Conservation (phyloP, 2,329 filamentous ascomycete species). For the Penicillium digitatum region DNA sequence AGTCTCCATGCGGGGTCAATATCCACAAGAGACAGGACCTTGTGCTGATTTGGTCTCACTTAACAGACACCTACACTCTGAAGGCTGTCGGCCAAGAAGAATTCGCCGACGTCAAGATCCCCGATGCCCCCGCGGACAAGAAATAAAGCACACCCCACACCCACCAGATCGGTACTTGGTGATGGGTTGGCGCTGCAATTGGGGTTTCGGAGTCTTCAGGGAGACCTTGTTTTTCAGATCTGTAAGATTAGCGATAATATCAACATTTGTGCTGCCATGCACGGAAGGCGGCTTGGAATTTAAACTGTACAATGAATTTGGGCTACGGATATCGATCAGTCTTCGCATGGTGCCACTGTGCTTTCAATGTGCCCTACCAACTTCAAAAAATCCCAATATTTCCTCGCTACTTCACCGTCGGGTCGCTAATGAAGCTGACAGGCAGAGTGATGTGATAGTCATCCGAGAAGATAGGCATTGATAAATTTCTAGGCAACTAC, state of each 20-base stretch:
- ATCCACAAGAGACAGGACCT: background rate
- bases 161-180: background rate
- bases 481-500: constrained; percentile 4
- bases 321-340: constrained; percentile 10
- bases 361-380: background rate
- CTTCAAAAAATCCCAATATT: background rate
- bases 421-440: background rate
- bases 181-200: background rate
- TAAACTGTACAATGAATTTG: constrained; percentile 12
- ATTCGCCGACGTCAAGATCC: constrained; percentile 91
- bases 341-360: background rate
- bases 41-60: constrained; percentile 1
- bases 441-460: background rate
- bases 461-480: background rate
- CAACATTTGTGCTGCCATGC: constrained; percentile 15
- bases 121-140: constrained; percentile 58
- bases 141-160: constrained; percentile 20
- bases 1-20: background rate
- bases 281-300: constrained; percentile 14
- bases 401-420: background rate
- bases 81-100: constrained; percentile 90
- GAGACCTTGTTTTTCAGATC: constrained; percentile 12
- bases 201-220: constrained; percentile 25
- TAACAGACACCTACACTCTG: constrained; percentile 67
- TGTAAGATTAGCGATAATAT: constrained; percentile 16